Base-by-base conservation (phyloP, 169 alveolate genomes). In the Cryptosporidium baileyi region DNA sequence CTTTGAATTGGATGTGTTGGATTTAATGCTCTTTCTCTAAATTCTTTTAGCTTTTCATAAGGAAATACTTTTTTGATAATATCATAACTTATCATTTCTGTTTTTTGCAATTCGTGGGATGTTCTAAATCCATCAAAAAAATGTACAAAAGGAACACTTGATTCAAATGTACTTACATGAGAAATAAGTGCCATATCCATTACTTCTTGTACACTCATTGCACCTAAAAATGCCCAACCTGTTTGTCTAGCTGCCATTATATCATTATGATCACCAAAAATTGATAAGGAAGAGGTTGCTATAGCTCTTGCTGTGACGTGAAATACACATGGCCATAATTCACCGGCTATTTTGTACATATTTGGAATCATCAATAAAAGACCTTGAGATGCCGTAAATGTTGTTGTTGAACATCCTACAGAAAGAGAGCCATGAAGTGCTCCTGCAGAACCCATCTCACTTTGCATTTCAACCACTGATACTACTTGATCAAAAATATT, bases 371-470 rank as follows among this genome's bases (percentile, higher is more conserved):
- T 89, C 44, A 90, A 61, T 3, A 90, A 80, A 49, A 90, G 61
- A 2, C 92, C 92, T 28, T 89, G 92, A 5, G 89, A 80, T 36
- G 92, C 92, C 4, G 92, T 89, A 81, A 82, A 88, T 24, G 91
- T 82, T 28, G 93, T 89, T 44, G 82, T 24, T 11, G 81, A 52
- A 15, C 91, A 88, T 2, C 93, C 93, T 3, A 89, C 89, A 24
- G 88, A 82, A 34, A 90, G 40, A 54, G 91, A 62, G n/a, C 93
- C 93, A 51, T 90, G 93, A 43, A 90, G 52, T 26, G 90, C 93
- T 0, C 93, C 93, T 11, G 93, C 91, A 4, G 93, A 90, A n/a
- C 93, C 93, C 38, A 88, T 90, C 19, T 90, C 93, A 51, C 89
- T 67, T 43, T 90, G 93, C 93, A 90, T 90, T 80, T 90, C 91